Evolutionary conservation across 1,139 yeast species (phyloP).

Genomic region (Nakaseomyces sp.): DNA sequence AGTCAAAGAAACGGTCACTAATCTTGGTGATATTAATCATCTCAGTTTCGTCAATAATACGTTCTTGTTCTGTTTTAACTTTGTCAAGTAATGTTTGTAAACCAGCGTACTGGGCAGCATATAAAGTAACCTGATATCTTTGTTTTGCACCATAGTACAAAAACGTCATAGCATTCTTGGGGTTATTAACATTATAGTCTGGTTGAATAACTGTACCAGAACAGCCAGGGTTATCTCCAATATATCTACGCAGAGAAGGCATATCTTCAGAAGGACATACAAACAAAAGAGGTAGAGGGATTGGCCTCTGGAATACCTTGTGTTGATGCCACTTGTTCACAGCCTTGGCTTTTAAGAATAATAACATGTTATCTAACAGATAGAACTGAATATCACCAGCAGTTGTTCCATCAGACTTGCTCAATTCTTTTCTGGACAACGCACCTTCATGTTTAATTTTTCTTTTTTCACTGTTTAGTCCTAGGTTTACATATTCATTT

Average conservation of each 20-base stretch:
- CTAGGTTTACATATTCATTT: slow-evolving; percentile 85
- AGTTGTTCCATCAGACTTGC: slow-evolving; percentile 24
- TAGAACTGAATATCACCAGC: slow-evolving; percentile 66
- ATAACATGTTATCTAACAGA: slow-evolving; percentile 76
- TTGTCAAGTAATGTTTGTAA: slow-evolving; percentile 78
- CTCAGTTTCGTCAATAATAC: slow-evolving; percentile 62
- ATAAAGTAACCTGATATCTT: slow-evolving; percentile 60
- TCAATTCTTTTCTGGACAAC: slow-evolving; percentile 30
- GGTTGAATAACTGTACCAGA: slow-evolving; percentile 36
- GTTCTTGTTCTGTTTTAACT: slow-evolving; percentile 68
- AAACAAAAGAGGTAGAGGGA: slow-evolving; percentile 76
- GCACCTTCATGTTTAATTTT: slow-evolving; percentile 41
- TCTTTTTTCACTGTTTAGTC: slow-evolving; percentile 72
- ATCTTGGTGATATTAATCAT: slow-evolving; percentile 70
- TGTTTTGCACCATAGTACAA: slow-evolving; percentile 47
- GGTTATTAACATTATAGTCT: slow-evolving; percentile 21
- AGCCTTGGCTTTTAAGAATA: slow-evolving; percentile 78
- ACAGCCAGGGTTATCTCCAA: slow-evolving; percentile 33
- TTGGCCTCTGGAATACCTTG: slow-evolving; percentile 87
- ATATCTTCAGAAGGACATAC: slow-evolving; percentile 71
- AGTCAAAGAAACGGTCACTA: slow-evolving; percentile 64
- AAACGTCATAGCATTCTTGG: slow-evolving; percentile 38
- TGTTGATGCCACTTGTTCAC: slow-evolving; percentile 87
- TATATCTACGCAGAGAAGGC: slow-evolving; percentile 47
- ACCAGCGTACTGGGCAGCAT: slow-evolving; percentile 55